Conservation (phyloP, 176 grass and related monocot species). For the Eragrostis nindensis region DNA sequence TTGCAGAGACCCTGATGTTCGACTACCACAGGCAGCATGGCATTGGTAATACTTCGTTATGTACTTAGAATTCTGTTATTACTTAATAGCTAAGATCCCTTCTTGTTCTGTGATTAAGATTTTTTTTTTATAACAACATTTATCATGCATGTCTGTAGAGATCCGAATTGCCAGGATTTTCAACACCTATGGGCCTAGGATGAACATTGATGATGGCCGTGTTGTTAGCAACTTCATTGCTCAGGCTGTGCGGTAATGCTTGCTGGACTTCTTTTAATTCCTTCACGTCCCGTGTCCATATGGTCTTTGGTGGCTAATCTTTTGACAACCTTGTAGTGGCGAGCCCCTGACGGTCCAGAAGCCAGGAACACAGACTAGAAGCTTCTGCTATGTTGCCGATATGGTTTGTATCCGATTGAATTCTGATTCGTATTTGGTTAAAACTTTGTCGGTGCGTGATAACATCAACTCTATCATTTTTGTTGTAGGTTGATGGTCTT, state of each 20-base stretch:
- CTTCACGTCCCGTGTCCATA: neutral
- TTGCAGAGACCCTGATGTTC: conserved; percentile 98
- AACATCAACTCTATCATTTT: conserved; percentile 24
- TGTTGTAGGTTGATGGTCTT: conserved; percentile 90
- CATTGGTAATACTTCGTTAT: conserved; percentile 67
- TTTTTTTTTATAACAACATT: conserved; percentile 26
- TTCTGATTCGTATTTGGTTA: neutral
- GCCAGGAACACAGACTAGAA: conserved; percentile 98
- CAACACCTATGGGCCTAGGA: conserved; percentile 99
- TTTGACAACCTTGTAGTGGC: conserved; percentile 63
- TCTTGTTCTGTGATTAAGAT: conserved; percentile 9
- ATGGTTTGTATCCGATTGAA: conserved; percentile 64
- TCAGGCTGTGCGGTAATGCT: conserved; percentile 93
- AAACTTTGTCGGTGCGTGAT: conserved; percentile 5
- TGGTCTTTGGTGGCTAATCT: conserved; percentile 37
- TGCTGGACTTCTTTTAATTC: conserved; percentile 33
- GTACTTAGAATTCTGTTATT: conserved; percentile 29
- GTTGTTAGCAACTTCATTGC: conserved; percentile 99
- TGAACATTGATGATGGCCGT: conserved; percentile 99
- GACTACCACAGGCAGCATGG: conserved; percentile 99
- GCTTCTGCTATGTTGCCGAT: conserved; percentile 97
- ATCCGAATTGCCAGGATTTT: conserved; percentile 99
- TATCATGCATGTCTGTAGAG: conserved; percentile 55
- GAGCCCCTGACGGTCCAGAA: conserved; percentile 92
- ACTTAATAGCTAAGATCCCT: neutral